These are phyloP conservation scores for Rhododendron williamsianum DNA, from an alignment of 148 eudicot genomes.

Conservation along the genomic window DNA sequence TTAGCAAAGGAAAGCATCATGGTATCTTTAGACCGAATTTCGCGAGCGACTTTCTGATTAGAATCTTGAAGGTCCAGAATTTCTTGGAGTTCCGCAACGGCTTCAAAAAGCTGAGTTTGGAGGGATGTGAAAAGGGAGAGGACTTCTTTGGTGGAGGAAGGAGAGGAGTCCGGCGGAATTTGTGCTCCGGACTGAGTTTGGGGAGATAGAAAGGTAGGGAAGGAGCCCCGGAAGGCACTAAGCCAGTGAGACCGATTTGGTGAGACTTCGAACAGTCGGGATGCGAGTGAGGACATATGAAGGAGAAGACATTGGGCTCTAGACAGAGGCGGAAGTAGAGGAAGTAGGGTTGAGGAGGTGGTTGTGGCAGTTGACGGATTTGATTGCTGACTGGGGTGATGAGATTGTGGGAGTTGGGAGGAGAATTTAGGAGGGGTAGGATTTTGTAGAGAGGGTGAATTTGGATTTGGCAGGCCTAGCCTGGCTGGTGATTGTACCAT, in stretches of 20 bases:
- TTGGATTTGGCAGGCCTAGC: constrained; percentile 83
- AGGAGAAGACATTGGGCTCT: constrained; percentile 76
- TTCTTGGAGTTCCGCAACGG: constrained; percentile 90
- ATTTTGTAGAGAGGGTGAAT: constrained; percentile 78
- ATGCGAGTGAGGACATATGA: constrained; percentile 74
- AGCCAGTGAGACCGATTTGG: constrained; percentile 81
- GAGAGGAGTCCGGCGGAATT: constrained; percentile 44
- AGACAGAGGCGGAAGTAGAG: constrained; percentile 85
- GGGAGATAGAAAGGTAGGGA: constrained; percentile 66
- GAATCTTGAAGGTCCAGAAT: constrained; percentile 84
- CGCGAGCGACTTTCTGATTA: constrained; percentile 57
- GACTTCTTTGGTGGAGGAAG: constrained; percentile 65
- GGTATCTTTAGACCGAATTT: constrained; percentile 49
- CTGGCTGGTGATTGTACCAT: constrained; percentile 81
- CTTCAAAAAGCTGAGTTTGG: constrained; percentile 82
- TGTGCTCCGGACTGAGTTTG: constrained; percentile 39
- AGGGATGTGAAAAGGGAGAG: constrained; percentile 61
- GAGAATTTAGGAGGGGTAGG: constrained; percentile 54
- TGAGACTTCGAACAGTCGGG: constrained; percentile 77
- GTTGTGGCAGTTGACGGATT: constrained; percentile 30
- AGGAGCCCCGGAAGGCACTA: constrained; percentile 72
- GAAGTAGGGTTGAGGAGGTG: constrained; percentile 62
- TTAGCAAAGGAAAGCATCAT: constrained; percentile 68
- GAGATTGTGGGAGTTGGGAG: constrained; percentile 52
- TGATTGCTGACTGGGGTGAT: constrained; percentile 39